Evolutionary conservation across 1,284 basidiomycete species (phyloP).

Genomic region (Tylopilus orsonianus): DNA sequence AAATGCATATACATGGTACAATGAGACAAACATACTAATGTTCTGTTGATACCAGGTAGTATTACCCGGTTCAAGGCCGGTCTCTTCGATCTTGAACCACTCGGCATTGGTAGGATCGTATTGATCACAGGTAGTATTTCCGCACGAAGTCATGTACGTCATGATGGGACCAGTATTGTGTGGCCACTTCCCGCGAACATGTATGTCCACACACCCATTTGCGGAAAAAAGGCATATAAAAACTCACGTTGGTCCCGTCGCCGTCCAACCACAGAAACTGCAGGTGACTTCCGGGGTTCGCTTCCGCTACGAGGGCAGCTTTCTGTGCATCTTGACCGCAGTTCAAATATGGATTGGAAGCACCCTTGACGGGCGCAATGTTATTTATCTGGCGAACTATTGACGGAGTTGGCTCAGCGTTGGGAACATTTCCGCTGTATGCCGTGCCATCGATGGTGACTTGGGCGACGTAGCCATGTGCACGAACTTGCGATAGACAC

Average conservation of each 20-base stretch:
- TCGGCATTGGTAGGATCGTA: slow-evolving; percentile 57
- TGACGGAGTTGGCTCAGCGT: slow-evolving; percentile 41
- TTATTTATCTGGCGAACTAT: slow-evolving; percentile 61
- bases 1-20: not conserved
- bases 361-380: slow-evolving; percentile 62
- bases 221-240: slow-evolving; percentile 1
- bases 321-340: slow-evolving; percentile 61
- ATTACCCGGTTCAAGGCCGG: slow-evolving; percentile 39
- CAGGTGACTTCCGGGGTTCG: slow-evolving; percentile 62
- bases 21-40: slow-evolving; percentile 28
- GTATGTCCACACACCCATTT: slow-evolving; percentile 3
- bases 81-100: slow-evolving; percentile 69
- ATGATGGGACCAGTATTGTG: slow-evolving; percentile 71
- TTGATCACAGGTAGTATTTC: slow-evolving; percentile 52
- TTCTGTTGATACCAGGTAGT: slow-evolving; percentile 36
- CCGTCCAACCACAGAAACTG: slow-evolving; percentile 61
- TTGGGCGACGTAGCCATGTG: slow-evolving; percentile 58
- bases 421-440: slow-evolving; percentile 55
- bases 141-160: slow-evolving; percentile 70
- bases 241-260: slow-evolving; percentile 46
- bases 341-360: slow-evolving; percentile 55
- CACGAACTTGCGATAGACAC: slow-evolving; percentile 39
- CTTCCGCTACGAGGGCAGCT: slow-evolving; percentile 53
- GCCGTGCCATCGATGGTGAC: slow-evolving; percentile 55
- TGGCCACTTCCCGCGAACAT: slow-evolving; percentile 51